Base-by-base conservation (phyloP, 805 yeast genomes). In the Wickerhamiella bombiphila region DNA sequence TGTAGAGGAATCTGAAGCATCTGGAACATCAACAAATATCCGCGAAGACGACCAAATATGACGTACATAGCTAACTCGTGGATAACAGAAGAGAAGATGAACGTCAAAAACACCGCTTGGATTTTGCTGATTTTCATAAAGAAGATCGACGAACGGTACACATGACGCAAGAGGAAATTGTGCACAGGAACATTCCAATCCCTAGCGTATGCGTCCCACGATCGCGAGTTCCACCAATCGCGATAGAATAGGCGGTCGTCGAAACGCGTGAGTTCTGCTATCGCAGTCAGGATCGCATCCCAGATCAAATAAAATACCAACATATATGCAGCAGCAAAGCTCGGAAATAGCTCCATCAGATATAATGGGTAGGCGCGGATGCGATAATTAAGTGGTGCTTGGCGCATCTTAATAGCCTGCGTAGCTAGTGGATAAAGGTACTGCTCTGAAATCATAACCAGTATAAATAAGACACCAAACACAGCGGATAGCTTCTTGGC, bases 161-260 rank as follows among this genome's bases (percentile, higher is more conserved):
- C 97, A 54, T 93, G 99, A 46, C 97, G 70, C 32, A 86, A 63
- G 42, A 91, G 61, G 48, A 91, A 91, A 51, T 74, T 70, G 56
- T 91, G 95, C 17, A 91, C 97, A 0, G 97, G 95, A 7, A 72
- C 70, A 55, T 91, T 91, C 98, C 99, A 93, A 44, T 80, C 74
- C 46, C 96, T 67, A 8, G 95, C 78, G 56, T 81, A 91, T 54
- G 86, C 86, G 40, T 80, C 80, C 95, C 96, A 91, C 30, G 82
- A 79, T 15, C 78, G 73, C 43, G 93, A 80, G 49, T 86, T 82
- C 98, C 99, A 91, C 98, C 98, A 93, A 32, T 83, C 80, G 3
- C 93, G 88, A 54, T 93, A 91, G 57, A 91, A 91, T 47, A 80
- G 80, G 36, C 98, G 71, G 55, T 91, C 96, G 3, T 82, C 95